Base-by-base conservation (phyloP, 225 moss, liverwort and hornwort genomes). In the Sphagnum contortum region DNA sequence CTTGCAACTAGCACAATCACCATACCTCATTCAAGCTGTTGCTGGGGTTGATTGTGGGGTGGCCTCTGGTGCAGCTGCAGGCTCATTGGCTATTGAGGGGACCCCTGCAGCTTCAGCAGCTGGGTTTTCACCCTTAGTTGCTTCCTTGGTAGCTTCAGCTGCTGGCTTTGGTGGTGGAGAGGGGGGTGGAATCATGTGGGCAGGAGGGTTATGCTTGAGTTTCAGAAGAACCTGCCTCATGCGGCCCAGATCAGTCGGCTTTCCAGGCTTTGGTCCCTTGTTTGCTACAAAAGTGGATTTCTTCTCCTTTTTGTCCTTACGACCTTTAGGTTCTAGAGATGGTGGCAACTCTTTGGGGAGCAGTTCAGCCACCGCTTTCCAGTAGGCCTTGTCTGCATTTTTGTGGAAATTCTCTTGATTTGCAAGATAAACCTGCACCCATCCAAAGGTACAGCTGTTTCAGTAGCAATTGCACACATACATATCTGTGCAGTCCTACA, bases 321-420 rank as follows among this genome's bases (percentile, higher is more conserved):
- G 76, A 54, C 75, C 73, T 63, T 88, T 88, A 5, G 76, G 76
- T 70, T 93, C 88, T 68, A 93, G 74, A 64, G 91, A 81, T 10
- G 78, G 86, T 49, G 93, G 90, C 52, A 93, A 72, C 80, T 93
- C 93, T 70, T 90, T 90, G 0, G 93, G 93, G 62, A 93, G 87
- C 52, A 93, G 90, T 66, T 93, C 93, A 6, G 88, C 74, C 47
- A 93, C 93, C 44, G 93, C 88, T 76, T 93, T 93, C 93, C 93
- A 93, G 71, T 93, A 93, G 50, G 88, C 83, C 86, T 93, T 88
- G 63, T 83, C 77, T 57, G 93, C 88, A 58, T 82, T 86, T 72
- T 88, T 90, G 75, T 93, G 93, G 49, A 93, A 93, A 65, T 84
- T 86, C 63, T 90, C 93, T 64, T 90, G 88, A 73, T 93, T 86